Evolutionary conservation across 345 rosid species (phyloP), one percentile per base, ranked within the genome.

Genomic region (Dipteronia sinensis): DNA sequence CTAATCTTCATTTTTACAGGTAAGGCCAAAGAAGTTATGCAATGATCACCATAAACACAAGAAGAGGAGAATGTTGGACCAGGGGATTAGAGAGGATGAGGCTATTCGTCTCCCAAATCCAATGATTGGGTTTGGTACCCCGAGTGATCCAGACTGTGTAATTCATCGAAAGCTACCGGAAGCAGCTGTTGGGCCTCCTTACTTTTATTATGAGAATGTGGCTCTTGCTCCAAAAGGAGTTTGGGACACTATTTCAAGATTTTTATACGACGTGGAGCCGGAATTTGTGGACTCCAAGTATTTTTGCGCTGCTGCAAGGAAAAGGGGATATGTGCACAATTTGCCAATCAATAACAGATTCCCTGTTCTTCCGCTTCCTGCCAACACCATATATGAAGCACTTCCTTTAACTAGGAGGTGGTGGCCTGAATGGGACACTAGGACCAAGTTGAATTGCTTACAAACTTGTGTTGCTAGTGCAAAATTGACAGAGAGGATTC

Each of bases 201-300:
- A 83, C 72, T 95, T 95, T 66, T 95, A 92, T 76, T 95, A 92
- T 6, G 99, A 95, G 82, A 95, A 95, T 19, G 99, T 95, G 2
- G 98, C 99, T 2, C 88, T 92, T 25, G 92, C 99, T 61, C 99
- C 99, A 3, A 92, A 85, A 78, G 99, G 99, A 1, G 98, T 91
- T n/a, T 95, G 99, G 99, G 86, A 84, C 40, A 90, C 92, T 19
- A 93, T 95, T 3, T 93, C 97, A 0, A 77, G 97, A 3, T 88
- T 84, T 51, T 56, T 95, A 27, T 91, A 84, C 47, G 96, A 92
- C 6, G 85, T 93, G 62, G 86, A 85, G 75, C 99, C 99, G 0
- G 98, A 95, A 70, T 93, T 93, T 76, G 98, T 95, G 0, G 99
- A 93, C 78, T 95, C 98, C 0, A 91, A 89, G 31, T 85, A 85